Base-by-base conservation (phyloP, 768 basidiomycete species). In the Pholiota conissans region DNA sequence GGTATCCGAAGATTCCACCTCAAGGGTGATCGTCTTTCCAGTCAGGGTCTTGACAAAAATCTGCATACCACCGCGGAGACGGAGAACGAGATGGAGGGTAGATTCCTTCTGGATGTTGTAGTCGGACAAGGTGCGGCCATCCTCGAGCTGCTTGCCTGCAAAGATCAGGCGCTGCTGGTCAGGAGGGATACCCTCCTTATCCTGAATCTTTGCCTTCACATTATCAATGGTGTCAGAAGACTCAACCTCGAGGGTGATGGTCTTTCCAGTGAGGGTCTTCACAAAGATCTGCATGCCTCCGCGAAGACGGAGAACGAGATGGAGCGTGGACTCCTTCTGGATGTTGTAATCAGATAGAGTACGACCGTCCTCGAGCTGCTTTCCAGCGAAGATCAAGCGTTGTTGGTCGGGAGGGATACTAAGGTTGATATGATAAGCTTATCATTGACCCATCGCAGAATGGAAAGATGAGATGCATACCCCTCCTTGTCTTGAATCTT, bases 221-320 rank as follows among this genome's bases (percentile, higher is more conserved):
- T 65, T 65, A 20, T 65, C 64, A 28, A 65, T 65, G 5, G 64
- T 65, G 52, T 65, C 64, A 18, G 64, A 65, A 8, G 64, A 65
- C 53, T 65, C 64, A 32, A 65, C 64, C 60, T 65, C 64, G 8
- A 65, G 58, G 18, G 64, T 65, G 45, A 65, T 65, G n/a, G 71
- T 69, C 67, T 87, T 87, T 57, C 86, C 86, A 18, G 86, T 87
- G 55, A 87, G 75, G 45, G 86, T 86, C 77, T 90, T 90, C 46
- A 90, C 84, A 53, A 87, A 87, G 40, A 64, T 64, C 58, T 64
- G 61, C 62, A 63, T 63, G 24, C 58, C 59, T 32, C 58, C 59
- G 35, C 58, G 62, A 11, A 62, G 61, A 52, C 61, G 61, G 10
- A 62, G 54, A 18, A 62, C 61, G 6, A 62, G 47, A 45, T 62